These are phyloP conservation scores for Echites panduratus DNA, from an alignment of 257 asterid genomes.

Conservation along the genomic window DNA sequence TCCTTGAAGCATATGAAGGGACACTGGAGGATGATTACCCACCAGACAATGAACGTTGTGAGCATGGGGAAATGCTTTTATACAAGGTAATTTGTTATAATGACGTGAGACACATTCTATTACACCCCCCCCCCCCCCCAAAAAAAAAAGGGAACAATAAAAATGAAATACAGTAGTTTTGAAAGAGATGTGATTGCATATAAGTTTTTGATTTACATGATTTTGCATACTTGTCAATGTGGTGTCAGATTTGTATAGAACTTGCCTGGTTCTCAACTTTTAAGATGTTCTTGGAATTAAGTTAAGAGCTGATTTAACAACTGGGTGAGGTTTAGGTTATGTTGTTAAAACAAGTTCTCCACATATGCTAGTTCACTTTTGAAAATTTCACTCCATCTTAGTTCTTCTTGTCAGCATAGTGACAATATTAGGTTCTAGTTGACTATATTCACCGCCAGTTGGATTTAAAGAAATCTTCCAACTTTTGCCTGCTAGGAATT, in stretches of 20 bases:
- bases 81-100: conserved; percentile 59
- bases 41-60: conserved; percentile 90
- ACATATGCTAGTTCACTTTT: background rate
- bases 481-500: background rate
- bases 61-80: conserved; percentile 96
- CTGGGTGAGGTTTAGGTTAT: background rate
- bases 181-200: no score
- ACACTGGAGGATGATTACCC: conserved; percentile 97
- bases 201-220: background rate
- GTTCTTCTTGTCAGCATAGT: background rate
- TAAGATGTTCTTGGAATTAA: background rate
- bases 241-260: background rate
- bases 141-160: background rate
- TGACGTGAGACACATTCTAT: background rate
- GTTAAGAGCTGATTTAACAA: background rate
- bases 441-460: background rate
- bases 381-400: background rate
- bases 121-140: no score
- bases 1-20: conserved; percentile 98
- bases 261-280: background rate
- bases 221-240: background rate
- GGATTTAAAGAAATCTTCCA: background rate
- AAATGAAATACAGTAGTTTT: background rate
- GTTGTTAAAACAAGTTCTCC: background rate
- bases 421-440: background rate